Conservation (phyloP, 116 monocot species). For the Cymodocea nodosa region DNA sequence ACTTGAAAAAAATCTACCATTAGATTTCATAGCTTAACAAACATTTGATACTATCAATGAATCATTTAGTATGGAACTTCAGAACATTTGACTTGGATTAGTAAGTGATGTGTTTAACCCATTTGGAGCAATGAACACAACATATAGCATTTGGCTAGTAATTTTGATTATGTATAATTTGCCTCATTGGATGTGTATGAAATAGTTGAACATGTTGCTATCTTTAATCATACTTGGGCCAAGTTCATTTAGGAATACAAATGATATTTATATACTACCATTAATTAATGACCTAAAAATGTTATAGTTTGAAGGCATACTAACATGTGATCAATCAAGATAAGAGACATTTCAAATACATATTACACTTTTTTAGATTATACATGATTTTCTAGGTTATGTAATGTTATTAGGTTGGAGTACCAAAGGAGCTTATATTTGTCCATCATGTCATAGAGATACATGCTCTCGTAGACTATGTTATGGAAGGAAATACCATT, state of each 20-base stretch:
- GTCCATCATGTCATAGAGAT: slow-evolving; percentile 1
- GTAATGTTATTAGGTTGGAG: slow-evolving; percentile 2
- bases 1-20: too few relatives aligned
- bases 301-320: background rate
- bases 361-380: slow-evolving; percentile 6
- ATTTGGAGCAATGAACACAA: too few relatives aligned
- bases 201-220: too few relatives aligned
- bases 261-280: slow-evolving; percentile 5
- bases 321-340: slow-evolving; percentile 5
- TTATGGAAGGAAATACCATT: background rate
- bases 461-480: background rate
- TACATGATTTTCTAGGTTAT: slow-evolving; percentile 8
- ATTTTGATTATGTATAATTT: too few relatives aligned
- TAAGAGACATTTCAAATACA: background rate
- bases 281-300: slow-evolving; percentile 7
- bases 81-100: too few relatives aligned
- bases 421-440: slow-evolving; percentile 3
- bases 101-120: too few relatives aligned
- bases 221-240: too few relatives aligned
- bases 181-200: too few relatives aligned
- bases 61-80: too few relatives aligned
- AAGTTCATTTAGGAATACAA: slow-evolving; percentile 4
- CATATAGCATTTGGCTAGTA: too few relatives aligned
- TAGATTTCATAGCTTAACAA: too few relatives aligned
- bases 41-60: too few relatives aligned